phyloP scores from a whole-genome alignment of 2,329 filamentous ascomycete species.

The Amylocarpus encephaloides region DNA sequence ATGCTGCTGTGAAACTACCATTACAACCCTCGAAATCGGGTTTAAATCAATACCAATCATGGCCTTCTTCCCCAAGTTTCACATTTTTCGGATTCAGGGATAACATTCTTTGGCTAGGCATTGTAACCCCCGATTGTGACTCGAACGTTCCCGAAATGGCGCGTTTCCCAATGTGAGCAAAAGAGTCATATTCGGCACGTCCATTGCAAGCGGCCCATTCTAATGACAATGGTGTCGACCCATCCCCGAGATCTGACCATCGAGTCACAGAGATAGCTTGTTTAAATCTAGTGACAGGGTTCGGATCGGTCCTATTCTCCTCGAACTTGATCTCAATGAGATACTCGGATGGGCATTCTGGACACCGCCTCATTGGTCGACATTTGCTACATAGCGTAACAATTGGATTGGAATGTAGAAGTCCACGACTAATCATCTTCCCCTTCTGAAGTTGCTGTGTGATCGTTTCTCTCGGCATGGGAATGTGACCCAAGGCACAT shows the following conservation, averaged over 20 bases:
- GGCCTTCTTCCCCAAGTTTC: conserved; percentile 47
- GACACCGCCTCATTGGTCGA: conserved; percentile 53
- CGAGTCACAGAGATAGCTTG: conserved; percentile 54
- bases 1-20: no score
- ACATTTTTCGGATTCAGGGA: conserved; percentile 51
- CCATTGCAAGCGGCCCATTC: conserved; percentile 54
- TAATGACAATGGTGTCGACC: conserved; percentile 40
- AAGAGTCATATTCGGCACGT: conserved; percentile 44
- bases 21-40: no score
- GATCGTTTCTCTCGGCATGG: conserved; percentile 36
- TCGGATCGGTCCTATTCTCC: conserved; percentile 44
- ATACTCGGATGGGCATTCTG: conserved; percentile 57
- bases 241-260: conserved; percentile 56
- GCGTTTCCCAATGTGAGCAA: conserved; percentile 44
- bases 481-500: conserved; percentile 53
- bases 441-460: conserved; percentile 28
- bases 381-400: conserved; percentile 48
- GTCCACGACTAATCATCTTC: conserved; percentile 13
- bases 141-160: conserved; percentile 55
- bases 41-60: conserved; percentile 49
- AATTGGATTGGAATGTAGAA: conserved; percentile 36
- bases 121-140: conserved; percentile 43
- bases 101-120: conserved; percentile 52
- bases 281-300: conserved; percentile 41
- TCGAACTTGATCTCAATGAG: conserved; percentile 52